Base-by-base conservation (phyloP, 2,329 filamentous ascomycete species). In the Aureobasidium namibiae region DNA sequence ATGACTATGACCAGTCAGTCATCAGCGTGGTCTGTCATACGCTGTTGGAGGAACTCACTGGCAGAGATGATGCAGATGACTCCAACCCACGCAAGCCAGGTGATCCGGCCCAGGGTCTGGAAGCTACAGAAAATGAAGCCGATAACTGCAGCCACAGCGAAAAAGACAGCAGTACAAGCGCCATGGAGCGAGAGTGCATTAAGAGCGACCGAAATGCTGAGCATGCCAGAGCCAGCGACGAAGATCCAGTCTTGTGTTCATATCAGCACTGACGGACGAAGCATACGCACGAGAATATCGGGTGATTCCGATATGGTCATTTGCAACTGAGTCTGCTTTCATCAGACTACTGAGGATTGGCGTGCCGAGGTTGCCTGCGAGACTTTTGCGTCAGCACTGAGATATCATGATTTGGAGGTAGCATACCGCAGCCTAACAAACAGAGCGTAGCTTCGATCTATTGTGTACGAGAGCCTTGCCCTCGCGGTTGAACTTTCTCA, bases 401-500 rank as follows among this genome's bases (percentile, higher is more conserved):
- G 13, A 21, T 7, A n/a, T n/a, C 18, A 31, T n/a, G 33, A 49
- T 11, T 26, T 8, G 16, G 10, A 16, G 46, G n/a, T 16, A 26
- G 14, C 21, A 13, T 26, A 26, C 41, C 38, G n/a, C 38, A 39
- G 16, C 38, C 38, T 21, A 39, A 9, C 4, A 39, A 21, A 39
- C 38, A 39, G 5, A 39, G 38, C 10, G 38, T 39, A 9, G 38
- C 38, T 3, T 39, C n/a, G 8, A 9, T 38, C 18, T 82, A 62
- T 76, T 77, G 65, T 79, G 80, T 54, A 82, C 72, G 24, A 75
- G 44, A 14, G 75, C 71, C 14, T 71, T 69, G 24, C 72, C 74
- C 33, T 73, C 69, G 0, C 65, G 67, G 67, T 82, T 82, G 68
- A 76, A 80, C 63, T 74, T 76, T 34, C 79, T 74, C 76, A 81